Conservation (phyloP, 441 rosid genomes). For the Erysimum pusillum region DNA sequence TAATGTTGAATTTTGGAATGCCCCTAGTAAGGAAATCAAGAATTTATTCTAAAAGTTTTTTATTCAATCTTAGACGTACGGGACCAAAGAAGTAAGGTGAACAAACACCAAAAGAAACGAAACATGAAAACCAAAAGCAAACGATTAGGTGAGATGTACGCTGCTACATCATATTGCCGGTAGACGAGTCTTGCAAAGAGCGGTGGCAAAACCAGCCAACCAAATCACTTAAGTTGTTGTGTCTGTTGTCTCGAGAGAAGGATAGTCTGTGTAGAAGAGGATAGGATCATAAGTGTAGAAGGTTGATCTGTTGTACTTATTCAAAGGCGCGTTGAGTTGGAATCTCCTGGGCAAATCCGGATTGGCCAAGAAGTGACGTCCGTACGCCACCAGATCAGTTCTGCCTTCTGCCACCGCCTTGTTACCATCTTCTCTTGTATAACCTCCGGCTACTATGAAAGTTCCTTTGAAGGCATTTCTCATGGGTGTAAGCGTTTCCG, state of each 20-base stretch:
- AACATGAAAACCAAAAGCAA: not conserved
- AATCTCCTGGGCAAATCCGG: constrained; percentile 56
- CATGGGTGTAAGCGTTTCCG: constrained; percentile 42
- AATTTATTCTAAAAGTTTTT: no score
- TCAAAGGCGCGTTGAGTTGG: constrained; percentile 48
- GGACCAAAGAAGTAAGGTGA: no score
- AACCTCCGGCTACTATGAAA: constrained; percentile 53
- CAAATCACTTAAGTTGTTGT: not conserved
- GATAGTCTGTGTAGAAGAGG: constrained; percentile 56
- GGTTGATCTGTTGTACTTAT: constrained; percentile 44
- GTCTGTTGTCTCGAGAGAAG: constrained; percentile 39
- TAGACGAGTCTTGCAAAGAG: not conserved
- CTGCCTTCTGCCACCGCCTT: constrained; percentile 44
- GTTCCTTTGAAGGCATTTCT: constrained; percentile 58
- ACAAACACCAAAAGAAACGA: not conserved
- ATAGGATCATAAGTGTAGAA: constrained; percentile 54
- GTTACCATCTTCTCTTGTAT: constrained; percentile 48
- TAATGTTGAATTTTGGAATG: no score
- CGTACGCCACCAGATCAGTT: constrained; percentile 52
- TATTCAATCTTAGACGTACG: no score
- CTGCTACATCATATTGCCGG: not conserved
- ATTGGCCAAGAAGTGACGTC: constrained; percentile 52
- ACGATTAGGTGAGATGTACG: not conserved
- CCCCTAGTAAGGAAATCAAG: no score
- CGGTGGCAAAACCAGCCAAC: no score